phyloP scores from a whole-genome alignment of 2,329 filamentous ascomycete species.

The Didymella arachidicola region DNA sequence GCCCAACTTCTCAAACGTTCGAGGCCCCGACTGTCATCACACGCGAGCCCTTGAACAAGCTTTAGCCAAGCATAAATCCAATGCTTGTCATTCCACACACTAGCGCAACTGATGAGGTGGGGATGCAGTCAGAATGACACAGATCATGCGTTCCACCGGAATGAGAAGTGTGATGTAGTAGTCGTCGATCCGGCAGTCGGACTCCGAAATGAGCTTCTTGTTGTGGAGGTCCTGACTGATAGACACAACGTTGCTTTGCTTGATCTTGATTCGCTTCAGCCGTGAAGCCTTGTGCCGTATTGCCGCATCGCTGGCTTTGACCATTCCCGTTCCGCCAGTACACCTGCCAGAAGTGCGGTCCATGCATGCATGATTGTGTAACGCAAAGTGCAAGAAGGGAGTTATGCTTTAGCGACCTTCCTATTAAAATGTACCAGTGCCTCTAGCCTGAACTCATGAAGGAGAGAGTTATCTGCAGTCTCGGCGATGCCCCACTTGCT shows the following conservation, averaged over 20 bases:
- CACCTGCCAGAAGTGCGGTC: neutral
- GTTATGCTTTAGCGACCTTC: neutral
- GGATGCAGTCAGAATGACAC: conserved; percentile 14
- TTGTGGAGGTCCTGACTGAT: neutral
- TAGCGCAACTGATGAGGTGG: conserved; percentile 11
- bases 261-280: conserved; percentile 4
- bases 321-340: neutral
- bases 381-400: neutral
- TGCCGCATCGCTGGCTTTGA: neutral
- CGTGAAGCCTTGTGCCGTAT: neutral
- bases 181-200: conserved; percentile 7
- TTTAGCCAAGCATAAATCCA: conserved; percentile 37
- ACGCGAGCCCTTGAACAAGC: conserved; percentile 27
- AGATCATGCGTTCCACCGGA: conserved; percentile 19
- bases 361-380: neutral
- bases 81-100: conserved; percentile 31
- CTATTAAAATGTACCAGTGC: neutral
- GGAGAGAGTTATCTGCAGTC: neutral
- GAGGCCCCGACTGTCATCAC: conserved; percentile 8
- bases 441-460: neutral
- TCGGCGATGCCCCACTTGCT: neutral
- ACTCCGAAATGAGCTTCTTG: neutral
- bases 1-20: conserved; percentile 9
- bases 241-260: neutral
- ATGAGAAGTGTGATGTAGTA: neutral